Evolutionary conservation across 305 asterid genomes (phyloP).

Genomic region (Fraxinus sp.): DNA sequence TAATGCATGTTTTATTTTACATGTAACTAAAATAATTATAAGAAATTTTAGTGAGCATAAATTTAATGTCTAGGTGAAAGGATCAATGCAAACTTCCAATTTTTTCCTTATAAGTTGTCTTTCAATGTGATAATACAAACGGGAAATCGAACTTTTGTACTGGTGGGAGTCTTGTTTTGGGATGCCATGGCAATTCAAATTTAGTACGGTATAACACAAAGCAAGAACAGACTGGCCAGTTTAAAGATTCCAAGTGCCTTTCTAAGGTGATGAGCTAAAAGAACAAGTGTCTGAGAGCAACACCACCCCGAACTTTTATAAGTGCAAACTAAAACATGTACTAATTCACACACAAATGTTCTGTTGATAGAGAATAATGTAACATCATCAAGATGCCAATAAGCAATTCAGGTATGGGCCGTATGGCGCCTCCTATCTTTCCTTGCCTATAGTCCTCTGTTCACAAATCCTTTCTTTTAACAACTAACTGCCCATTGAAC

Average conservation of each 20-base stretch:
- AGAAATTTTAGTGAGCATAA: too few relatives aligned
- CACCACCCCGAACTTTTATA: too few relatives aligned
- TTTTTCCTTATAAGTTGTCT: too few relatives aligned
- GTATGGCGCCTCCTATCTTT: neutral
- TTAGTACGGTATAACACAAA: neutral
- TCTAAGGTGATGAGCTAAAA: neutral
- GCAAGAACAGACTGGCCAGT: neutral
- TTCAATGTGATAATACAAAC: neutral
- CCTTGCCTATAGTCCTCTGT: neutral
- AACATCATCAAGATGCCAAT: neutral
- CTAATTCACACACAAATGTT: neutral
- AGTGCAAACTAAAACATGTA: neutral
- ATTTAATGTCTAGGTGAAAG: too few relatives aligned
- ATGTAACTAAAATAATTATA: too few relatives aligned
- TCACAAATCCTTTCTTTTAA: neutral
- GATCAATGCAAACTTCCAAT: too few relatives aligned
- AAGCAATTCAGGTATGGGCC: neutral
- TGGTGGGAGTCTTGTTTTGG: neutral
- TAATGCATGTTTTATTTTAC: too few relatives aligned
- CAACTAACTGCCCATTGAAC: neutral
- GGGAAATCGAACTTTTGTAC: neutral
- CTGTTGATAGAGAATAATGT: neutral
- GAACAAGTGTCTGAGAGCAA: neutral
- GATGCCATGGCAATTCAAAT: neutral
- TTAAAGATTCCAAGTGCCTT: neutral